Conservation (phyloP, 495 filamentous ascomycete genomes). For the Hyaloscypha bicolor region DNA sequence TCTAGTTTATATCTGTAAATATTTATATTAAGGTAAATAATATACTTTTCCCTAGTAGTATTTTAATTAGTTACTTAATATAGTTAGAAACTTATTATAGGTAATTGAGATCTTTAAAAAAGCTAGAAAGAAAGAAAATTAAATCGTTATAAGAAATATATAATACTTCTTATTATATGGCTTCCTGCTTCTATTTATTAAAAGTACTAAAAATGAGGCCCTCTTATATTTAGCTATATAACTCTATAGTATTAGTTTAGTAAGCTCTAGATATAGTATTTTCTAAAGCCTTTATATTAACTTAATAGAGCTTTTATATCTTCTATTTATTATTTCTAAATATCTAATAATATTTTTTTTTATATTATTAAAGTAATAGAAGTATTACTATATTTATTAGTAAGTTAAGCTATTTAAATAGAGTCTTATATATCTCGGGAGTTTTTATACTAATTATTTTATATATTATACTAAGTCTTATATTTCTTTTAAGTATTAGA, state of each 20-base stretch:
- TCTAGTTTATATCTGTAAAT: slow-evolving; percentile 7
- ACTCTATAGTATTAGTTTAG: slow-evolving; percentile 9
- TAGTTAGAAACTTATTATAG: slow-evolving; percentile 33
- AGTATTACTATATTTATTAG: slow-evolving; percentile 13
- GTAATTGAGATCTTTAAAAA: slow-evolving; percentile 42
- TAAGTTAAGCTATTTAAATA: background rate
- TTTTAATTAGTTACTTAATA: slow-evolving; percentile 31
- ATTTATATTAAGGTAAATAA: slow-evolving; percentile 2
- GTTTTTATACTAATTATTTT: too few relatives aligned
- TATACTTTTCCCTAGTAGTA: background rate
- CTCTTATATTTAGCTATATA: slow-evolving; percentile 27
- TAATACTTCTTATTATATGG: slow-evolving; percentile 29
- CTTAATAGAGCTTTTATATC: slow-evolving; percentile 22
- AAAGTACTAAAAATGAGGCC: slow-evolving; percentile 37
- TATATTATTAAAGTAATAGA: background rate
- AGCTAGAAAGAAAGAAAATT: slow-evolving; percentile 39
- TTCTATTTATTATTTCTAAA: background rate
- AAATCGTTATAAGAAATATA: slow-evolving; percentile 25
- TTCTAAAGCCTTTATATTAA: slow-evolving; percentile 22
- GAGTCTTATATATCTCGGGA: too few relatives aligned
- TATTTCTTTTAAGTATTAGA: too few relatives aligned
- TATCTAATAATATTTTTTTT: slow-evolving; percentile 1
- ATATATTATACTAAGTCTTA: too few relatives aligned
- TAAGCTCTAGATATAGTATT: slow-evolving; percentile 15
- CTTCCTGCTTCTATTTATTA: slow-evolving; percentile 27